Conservation (phyloP, 495 filamentous ascomycete genomes). For the Neurospora sp. region DNA sequence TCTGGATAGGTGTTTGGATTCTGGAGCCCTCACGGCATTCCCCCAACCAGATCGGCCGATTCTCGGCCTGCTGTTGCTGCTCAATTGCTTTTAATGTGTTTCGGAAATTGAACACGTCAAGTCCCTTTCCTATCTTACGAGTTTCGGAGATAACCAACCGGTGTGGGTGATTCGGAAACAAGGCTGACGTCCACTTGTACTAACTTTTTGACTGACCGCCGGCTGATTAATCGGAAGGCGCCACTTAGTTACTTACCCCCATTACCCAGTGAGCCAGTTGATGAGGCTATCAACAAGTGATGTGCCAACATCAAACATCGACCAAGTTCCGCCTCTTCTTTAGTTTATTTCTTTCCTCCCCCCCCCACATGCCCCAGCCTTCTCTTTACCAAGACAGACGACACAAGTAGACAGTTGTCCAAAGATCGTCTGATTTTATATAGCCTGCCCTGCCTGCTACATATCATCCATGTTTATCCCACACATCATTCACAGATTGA, state of each 20-base stretch:
- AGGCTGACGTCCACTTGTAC: background rate
- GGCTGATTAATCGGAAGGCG: background rate
- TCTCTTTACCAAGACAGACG: background rate
- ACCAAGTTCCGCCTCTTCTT: background rate
- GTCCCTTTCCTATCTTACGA: background rate
- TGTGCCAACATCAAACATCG: background rate
- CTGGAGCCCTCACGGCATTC: background rate
- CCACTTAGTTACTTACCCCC: background rate
- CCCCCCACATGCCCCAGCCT: background rate
- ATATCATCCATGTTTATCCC: background rate
- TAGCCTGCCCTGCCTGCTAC: background rate
- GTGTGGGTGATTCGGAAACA: background rate
- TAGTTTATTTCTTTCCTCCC: background rate
- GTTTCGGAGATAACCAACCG: background rate
- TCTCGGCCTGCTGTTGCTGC: background rate
- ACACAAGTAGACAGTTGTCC: background rate
- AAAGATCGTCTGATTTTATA: background rate
- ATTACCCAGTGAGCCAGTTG: background rate
- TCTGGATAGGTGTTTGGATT: background rate
- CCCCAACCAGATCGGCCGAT: background rate
- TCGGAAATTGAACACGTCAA: background rate
- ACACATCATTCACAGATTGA: background rate
- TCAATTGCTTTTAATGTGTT: background rate
- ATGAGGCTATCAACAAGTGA: background rate
- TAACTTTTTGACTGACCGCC: background rate